Conservation (phyloP, 345 rosid genomes). For the Citrus unshiu region DNA sequence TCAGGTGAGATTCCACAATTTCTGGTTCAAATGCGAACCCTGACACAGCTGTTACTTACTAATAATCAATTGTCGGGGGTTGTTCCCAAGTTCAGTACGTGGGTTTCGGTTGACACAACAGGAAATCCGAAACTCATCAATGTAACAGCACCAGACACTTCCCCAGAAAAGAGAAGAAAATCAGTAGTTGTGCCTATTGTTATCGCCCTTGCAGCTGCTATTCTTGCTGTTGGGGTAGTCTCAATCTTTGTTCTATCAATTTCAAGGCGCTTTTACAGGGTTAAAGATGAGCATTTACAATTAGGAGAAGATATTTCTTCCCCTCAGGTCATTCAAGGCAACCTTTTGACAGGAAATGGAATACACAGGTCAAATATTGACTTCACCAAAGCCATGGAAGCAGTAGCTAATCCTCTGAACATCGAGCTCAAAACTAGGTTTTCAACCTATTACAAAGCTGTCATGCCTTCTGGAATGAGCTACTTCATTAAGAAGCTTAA, state of each 20-base stretch:
- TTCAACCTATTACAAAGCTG: slow-evolving; percentile 68
- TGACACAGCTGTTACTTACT: slow-evolving; percentile 51
- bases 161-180: slow-evolving; percentile 21
- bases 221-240: slow-evolving; percentile 28
- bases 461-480: slow-evolving; percentile 68
- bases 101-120: slow-evolving; percentile 20
- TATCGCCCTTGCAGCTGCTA: slow-evolving; percentile 35
- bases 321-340: slow-evolving; percentile 52
- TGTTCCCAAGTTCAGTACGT: slow-evolving; percentile 23
- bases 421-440: slow-evolving; percentile 51
- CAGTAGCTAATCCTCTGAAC: slow-evolving; percentile 45
- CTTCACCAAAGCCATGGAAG: slow-evolving; percentile 66
- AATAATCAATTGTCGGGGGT: slow-evolving; percentile 58
- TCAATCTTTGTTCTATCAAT: slow-evolving; percentile 21
- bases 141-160: neutral
- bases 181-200: slow-evolving; percentile 26
- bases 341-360: slow-evolving; percentile 57
- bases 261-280: slow-evolving; percentile 44
- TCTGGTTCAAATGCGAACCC: slow-evolving; percentile 22
- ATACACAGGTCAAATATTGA: slow-evolving; percentile 60
- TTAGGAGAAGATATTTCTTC: slow-evolving; percentile 30
- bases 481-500: slow-evolving; percentile 76
- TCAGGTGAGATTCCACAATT: slow-evolving; percentile 45
- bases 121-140: slow-evolving; percentile 40
- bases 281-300: slow-evolving; percentile 36